Percentiles rank a stretch among this genome's conserved stretches.
These are phyloP conservation scores for Aphanomyces cochlioides DNA, from an alignment of 352 stramenopile genomes.

Conservation along the genomic window DNA sequence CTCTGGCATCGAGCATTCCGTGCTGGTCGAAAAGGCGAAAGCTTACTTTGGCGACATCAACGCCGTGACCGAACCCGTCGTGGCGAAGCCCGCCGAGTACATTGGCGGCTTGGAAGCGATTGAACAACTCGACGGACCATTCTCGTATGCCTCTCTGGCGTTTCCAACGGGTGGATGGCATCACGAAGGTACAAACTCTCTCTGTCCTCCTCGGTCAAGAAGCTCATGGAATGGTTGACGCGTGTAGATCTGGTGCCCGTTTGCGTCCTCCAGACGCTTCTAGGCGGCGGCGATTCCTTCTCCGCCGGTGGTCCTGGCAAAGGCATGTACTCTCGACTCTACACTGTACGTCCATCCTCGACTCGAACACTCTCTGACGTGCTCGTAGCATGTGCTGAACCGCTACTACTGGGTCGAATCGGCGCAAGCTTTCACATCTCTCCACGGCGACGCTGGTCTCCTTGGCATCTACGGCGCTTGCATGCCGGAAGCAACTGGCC, in stretches of 20 bases:
- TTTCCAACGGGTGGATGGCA: constrained; percentile 97
- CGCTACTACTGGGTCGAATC: constrained; percentile 97
- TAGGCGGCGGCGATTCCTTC: constrained; percentile 98
- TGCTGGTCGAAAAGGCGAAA: constrained; percentile 87
- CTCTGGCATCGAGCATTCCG: constrained; percentile 93
- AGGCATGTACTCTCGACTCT: constrained; percentile 99
- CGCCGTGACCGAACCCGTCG: constrained; percentile 26
- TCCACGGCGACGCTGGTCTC: constrained; percentile 93
- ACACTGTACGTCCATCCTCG: constrained; percentile 56
- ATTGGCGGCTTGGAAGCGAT: constrained; percentile 61
- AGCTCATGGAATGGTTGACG: background rate
- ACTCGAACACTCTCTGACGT: constrained; percentile 3
- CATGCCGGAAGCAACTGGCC: constrained; percentile 77
- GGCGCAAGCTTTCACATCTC: constrained; percentile 95
- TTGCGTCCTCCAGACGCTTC: constrained; percentile 96
- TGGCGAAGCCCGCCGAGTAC: constrained; percentile 53
- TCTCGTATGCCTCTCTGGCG: constrained; percentile 91
- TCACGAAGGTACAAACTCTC: constrained; percentile 46
- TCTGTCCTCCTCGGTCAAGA: background rate
- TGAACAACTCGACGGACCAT: constrained; percentile 61
- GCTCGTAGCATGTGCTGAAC: constrained; percentile 91
- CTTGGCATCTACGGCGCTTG: constrained; percentile 93
- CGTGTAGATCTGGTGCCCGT: constrained; percentile 89
- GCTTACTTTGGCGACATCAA: constrained; percentile 82
- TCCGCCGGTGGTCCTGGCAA: constrained; percentile 98